Evolutionary conservation across 1,284 basidiomycete species (phyloP).

Genomic region (Neotropicomus parvogracilis): DNA sequence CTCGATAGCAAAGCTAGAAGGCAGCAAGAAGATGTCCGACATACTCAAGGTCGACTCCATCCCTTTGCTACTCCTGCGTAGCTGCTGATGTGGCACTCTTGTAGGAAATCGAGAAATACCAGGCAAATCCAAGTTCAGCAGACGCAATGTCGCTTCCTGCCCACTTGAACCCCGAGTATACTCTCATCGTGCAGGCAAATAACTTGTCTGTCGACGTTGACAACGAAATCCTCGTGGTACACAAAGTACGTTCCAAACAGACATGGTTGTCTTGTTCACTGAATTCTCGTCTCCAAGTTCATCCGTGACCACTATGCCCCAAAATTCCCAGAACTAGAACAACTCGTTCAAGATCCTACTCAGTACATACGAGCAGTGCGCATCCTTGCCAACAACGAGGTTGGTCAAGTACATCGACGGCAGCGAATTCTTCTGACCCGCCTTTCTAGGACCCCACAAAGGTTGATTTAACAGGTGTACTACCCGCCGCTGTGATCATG

Average conservation of each 20-base stretch:
- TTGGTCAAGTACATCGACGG: constrained; percentile 27
- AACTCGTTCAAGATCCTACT: constrained; percentile 86
- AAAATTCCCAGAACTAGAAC: constrained; percentile 96
- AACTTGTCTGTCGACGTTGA: constrained; percentile 98
- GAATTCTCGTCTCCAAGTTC: constrained; percentile 54
- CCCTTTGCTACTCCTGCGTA: background rate
- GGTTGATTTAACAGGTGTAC: constrained; percentile 72
- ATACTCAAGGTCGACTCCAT: constrained; percentile 64
- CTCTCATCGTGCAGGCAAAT: constrained; percentile 94
- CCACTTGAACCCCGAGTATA: constrained; percentile 94
- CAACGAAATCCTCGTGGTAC: constrained; percentile 95
- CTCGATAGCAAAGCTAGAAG: constrained; percentile 86
- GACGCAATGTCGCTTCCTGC: constrained; percentile 78
- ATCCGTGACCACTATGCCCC: constrained; percentile 97
- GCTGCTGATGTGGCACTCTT: background rate
- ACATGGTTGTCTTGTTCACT: constrained; percentile 28
- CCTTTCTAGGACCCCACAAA: constrained; percentile 71
- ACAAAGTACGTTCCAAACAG: constrained; percentile 67
- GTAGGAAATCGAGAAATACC: constrained; percentile 87
- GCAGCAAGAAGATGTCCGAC: constrained; percentile 81
- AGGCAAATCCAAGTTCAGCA: constrained; percentile 69
- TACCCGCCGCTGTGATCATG: constrained; percentile 93
- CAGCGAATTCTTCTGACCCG: background rate
- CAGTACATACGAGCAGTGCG: constrained; percentile 93
- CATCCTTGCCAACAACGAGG: constrained; percentile 82